Conservation (phyloP, 2,329 filamentous ascomycete species). For the Knoxdaviesia proteae region DNA sequence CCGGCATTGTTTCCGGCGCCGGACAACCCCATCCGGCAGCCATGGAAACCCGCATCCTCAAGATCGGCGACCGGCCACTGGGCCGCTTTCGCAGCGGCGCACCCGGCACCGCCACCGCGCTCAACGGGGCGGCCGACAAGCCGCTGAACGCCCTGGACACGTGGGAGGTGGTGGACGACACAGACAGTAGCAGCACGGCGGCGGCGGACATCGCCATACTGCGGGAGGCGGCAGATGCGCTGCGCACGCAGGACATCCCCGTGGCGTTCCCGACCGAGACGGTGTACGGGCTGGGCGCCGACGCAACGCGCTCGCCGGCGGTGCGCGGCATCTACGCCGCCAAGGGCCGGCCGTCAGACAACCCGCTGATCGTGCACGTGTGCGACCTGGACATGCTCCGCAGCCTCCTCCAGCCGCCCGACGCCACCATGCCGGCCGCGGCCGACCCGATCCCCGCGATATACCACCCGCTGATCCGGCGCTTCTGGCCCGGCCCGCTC, state of each 20-base stretch:
- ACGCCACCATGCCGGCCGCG: conserved; percentile 7
- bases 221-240: conserved; percentile 40
- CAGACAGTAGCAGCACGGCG: conserved; percentile 10
- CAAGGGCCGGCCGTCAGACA: conserved; percentile 81
- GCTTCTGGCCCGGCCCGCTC: conserved; percentile 87
- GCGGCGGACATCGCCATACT: conserved; percentile 21
- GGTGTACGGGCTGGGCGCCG: conserved; percentile 90
- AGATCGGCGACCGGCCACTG: conserved; percentile 12
- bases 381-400: conserved; percentile 61
- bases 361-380: conserved; percentile 86
- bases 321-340: conserved; percentile 84
- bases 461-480: conserved; percentile 56
- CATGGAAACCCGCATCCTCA: conserved; percentile 21
- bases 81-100: conserved; percentile 11
- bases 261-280: conserved; percentile 96
- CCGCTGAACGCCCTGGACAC: conserved; percentile 13
- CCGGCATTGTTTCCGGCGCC: neutral
- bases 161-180: conserved; percentile 14
- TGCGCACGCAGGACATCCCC: conserved; percentile 47
- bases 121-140: neutral
- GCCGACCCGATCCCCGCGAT: conserved; percentile 41
- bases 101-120: too few relatives aligned
- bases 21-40: too few relatives aligned
- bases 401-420: conserved; percentile 26
- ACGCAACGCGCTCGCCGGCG: conserved; percentile 66